A percentile compares a stretch with the other conserved stretches of the same genome.
phyloP scores from a whole-genome alignment of 164 flowering plant species.

The Annona cherimola region DNA sequence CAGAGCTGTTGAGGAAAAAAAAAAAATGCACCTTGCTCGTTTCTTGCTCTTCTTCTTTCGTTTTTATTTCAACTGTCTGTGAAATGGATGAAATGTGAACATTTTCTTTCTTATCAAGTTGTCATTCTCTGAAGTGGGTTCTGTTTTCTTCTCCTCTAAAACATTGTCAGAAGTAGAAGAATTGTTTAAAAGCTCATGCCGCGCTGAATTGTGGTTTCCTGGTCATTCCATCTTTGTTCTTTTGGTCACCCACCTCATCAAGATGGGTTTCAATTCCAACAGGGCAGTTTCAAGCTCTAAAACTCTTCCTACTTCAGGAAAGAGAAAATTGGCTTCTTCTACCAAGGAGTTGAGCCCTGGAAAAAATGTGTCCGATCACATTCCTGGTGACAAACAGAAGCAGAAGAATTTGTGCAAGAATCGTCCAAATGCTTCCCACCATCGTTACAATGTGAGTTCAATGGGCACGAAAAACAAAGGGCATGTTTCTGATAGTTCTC shows the following conservation, averaged over 20 bases:
- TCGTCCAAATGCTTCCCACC: not conserved
- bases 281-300: not conserved
- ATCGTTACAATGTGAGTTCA: not conserved
- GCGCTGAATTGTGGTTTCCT: not conserved
- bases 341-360: not conserved
- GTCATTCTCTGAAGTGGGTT: not conserved
- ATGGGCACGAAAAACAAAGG: not conserved
- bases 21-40: not conserved
- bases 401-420: constrained; percentile 5
- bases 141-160: not conserved
- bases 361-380: not conserved
- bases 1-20: not conserved
- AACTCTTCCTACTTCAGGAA: not conserved
- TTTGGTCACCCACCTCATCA: not conserved
- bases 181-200: not conserved
- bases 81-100: not conserved
- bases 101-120: not conserved
- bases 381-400: constrained; percentile 9
- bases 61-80: not conserved
- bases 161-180: not conserved
- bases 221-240: not conserved
- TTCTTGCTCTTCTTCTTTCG: not conserved
- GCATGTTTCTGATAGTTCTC: not conserved
- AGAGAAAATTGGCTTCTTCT: not conserved
- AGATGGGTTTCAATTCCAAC: constrained; percentile 5